Percentiles rank a stretch among this genome's conserved stretches.
phyloP scores from a whole-genome alignment of 371 early-diverging fungal genomes.

The Mortierella sp. region DNA sequence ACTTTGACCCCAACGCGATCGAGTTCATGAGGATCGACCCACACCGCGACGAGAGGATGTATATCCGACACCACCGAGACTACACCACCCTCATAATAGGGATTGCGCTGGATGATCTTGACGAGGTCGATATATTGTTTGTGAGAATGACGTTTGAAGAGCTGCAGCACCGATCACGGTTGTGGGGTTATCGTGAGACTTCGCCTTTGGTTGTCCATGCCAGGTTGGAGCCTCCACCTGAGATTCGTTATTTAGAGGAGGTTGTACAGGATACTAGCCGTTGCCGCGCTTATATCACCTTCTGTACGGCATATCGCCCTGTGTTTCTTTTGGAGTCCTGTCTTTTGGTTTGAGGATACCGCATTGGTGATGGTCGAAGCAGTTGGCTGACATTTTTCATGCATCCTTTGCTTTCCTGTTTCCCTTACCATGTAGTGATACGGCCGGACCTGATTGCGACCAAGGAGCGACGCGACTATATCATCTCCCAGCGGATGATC shows the following conservation, averaged over 20 bases:
- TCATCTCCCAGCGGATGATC: slow-evolving; percentile 4
- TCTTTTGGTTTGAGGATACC: neutral
- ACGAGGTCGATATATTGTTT: neutral
- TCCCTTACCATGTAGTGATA: neutral
- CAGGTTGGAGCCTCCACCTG: neutral
- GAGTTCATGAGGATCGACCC: neutral
- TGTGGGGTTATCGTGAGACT: neutral
- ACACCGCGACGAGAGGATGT: slow-evolving; percentile 8
- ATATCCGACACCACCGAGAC: neutral
- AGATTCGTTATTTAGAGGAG: neutral
- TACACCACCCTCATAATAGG: neutral
- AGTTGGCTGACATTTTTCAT: neutral
- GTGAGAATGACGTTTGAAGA: neutral
- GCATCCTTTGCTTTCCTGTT: neutral
- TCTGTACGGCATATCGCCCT: neutral
- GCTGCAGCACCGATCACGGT: neutral
- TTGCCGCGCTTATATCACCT: neutral
- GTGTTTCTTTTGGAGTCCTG: neutral
- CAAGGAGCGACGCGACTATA: neutral
- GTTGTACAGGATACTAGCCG: neutral
- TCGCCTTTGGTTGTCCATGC: neutral
- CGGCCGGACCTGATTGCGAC: neutral
- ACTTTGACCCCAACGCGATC: neutral
- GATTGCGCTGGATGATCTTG: neutral
- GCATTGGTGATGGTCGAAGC: neutral